phyloP scores from a whole-genome alignment of 805 yeast genomes.

The Candida piceae region DNA sequence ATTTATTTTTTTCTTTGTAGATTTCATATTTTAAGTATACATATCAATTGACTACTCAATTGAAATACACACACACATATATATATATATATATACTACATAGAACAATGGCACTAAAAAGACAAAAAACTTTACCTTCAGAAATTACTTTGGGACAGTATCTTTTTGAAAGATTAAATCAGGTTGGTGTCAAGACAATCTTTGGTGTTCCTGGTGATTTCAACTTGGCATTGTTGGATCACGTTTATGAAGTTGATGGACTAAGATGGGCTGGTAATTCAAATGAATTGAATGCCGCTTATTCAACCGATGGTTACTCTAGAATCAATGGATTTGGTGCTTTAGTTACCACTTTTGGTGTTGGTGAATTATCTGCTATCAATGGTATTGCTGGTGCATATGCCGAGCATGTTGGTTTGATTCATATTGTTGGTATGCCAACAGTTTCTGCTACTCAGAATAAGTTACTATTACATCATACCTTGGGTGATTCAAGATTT shows the following conservation, averaged over 20 bases:
- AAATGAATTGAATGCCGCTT: conserved; percentile 84
- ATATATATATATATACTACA: background rate
- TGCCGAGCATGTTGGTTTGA: conserved; percentile 83
- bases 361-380: conserved; percentile 79
- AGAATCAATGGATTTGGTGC: conserved; percentile 74
- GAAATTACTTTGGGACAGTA: conserved; percentile 67
- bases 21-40: too few relatives aligned
- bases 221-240: conserved; percentile 66
- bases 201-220: conserved; percentile 84
- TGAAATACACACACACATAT: background rate
- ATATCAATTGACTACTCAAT: background rate
- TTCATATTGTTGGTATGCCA: conserved; percentile 86
- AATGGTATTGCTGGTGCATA: conserved; percentile 86
- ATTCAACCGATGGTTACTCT: conserved; percentile 86
- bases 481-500: conserved; percentile 80
- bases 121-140: conserved; percentile 15
- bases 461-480: conserved; percentile 73
- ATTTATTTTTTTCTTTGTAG: too few relatives aligned
- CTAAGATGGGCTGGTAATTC: conserved; percentile 89
- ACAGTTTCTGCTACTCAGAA: conserved; percentile 67
- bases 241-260: conserved; percentile 68
- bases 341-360: conserved; percentile 82
- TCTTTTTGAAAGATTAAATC: conserved; percentile 72
- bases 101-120: conserved; percentile 2
- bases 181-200: conserved; percentile 63